A percentile compares a stretch with the other conserved stretches of the same genome.
These are phyloP conservation scores for Trichoderma cornu-damae DNA, from an alignment of 2,329 filamentous ascomycete genomes.

Conservation along the genomic window DNA sequence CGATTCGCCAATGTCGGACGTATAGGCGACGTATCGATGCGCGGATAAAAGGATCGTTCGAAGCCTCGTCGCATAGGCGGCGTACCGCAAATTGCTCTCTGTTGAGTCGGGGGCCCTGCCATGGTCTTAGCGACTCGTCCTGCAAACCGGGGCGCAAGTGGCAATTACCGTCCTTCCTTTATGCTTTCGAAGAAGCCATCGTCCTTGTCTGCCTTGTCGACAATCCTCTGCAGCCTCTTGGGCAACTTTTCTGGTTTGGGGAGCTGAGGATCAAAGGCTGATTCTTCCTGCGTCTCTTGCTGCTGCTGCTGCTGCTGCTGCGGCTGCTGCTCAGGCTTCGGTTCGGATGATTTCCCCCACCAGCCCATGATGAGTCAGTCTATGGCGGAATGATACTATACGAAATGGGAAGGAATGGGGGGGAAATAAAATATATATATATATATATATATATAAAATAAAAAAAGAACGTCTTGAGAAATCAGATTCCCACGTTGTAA, in stretches of 20 bases:
- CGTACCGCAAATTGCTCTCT: constrained; percentile 81
- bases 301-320: constrained; percentile 20
- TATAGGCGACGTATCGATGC: constrained; percentile 96
- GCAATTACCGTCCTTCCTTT: constrained; percentile 67
- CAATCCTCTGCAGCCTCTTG: constrained; percentile 50
- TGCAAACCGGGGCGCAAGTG: not conserved
- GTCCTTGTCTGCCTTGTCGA: constrained; percentile 56
- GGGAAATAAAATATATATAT: too few relatives aligned
- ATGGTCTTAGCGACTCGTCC: not conserved
- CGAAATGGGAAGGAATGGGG: not conserved
- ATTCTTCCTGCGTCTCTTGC: constrained; percentile 20
- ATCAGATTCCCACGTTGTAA: not conserved
- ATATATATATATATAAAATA: too few relatives aligned
- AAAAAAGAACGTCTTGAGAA: not conserved
- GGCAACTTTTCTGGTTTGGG: constrained; percentile 49
- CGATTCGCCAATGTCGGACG: constrained; percentile 91
- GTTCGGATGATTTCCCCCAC: constrained; percentile 39
- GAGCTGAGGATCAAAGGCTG: constrained; percentile 43
- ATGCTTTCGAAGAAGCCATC: constrained; percentile 73
- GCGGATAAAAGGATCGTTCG: constrained; percentile 84
- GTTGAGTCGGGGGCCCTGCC: constrained; percentile 62
- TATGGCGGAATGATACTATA: not conserved
- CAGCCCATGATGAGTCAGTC: constrained; percentile 36
- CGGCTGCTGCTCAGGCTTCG: constrained; percentile 32
- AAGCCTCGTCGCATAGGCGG: constrained; percentile 80